Evolutionary conservation across 768 basidiomycete species (phyloP).

Genomic region (Agaricus subrufescens): DNA sequence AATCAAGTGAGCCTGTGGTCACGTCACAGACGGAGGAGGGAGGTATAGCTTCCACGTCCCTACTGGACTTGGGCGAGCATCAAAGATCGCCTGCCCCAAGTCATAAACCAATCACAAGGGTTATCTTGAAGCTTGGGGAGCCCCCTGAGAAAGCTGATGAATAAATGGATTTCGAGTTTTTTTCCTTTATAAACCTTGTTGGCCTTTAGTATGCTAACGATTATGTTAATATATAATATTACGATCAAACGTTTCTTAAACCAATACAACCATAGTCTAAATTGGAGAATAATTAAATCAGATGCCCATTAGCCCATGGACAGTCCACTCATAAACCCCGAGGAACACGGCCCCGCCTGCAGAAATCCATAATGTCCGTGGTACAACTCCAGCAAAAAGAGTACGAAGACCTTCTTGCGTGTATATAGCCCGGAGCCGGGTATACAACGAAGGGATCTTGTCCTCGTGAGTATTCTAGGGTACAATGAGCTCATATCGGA

Average conservation of each 20-base stretch:
- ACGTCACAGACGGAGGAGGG: constrained; percentile 15
- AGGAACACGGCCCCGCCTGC: constrained; percentile 96
- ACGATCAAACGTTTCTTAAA: neutral
- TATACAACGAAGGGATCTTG: constrained; percentile 48
- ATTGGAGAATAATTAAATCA: constrained; percentile 10
- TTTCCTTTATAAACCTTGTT: neutral
- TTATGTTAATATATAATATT: neutral
- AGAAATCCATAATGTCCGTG: constrained; percentile 94
- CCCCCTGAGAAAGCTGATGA: constrained; percentile 25
- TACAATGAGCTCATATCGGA: neutral
- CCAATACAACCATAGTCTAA: neutral
- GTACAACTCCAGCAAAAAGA: constrained; percentile 83
- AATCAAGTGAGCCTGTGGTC: constrained; percentile 8
- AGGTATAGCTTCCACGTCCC: constrained; percentile 9
- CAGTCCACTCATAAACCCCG: constrained; percentile 89
- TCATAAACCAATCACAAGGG: constrained; percentile 46
- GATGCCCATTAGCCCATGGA: constrained; percentile 42
- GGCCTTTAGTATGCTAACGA: neutral
- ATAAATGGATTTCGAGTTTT: neutral
- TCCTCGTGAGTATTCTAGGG: constrained; percentile 46
- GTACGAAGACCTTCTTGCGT: constrained; percentile 64
- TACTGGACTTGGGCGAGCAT: constrained; percentile 5
- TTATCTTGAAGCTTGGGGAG: constrained; percentile 50
- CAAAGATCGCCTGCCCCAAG: constrained; percentile 12
- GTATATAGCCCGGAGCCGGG: constrained; percentile 65